These are phyloP conservation scores for Fusarium sp. DNA, from an alignment of 2,329 filamentous ascomycete species.

Conservation along the genomic window DNA sequence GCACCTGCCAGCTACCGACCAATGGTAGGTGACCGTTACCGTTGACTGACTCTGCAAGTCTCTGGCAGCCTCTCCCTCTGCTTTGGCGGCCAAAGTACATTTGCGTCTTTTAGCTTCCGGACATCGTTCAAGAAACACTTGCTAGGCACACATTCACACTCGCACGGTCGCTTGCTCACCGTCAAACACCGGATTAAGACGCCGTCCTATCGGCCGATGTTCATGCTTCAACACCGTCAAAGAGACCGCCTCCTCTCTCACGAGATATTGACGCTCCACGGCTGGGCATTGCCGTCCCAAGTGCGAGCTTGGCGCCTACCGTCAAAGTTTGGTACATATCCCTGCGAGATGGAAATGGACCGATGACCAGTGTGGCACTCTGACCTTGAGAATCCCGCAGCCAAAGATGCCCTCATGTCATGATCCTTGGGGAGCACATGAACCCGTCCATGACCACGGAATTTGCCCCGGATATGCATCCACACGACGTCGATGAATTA, in stretches of 20 bases:
- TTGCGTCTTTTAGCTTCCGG: conserved; percentile 21
- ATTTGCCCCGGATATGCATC: conserved; percentile 36
- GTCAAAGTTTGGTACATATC: conserved; percentile 23
- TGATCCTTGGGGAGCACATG: conserved; percentile 26
- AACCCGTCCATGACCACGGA: conserved; percentile 23
- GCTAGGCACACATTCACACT: conserved; percentile 23
- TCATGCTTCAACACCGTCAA: conserved; percentile 16
- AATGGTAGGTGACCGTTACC: conserved; percentile 19
- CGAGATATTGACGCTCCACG: conserved; percentile 7
- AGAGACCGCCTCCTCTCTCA: conserved; percentile 5
- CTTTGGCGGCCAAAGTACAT: conserved; percentile 5
- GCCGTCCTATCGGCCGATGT: conserved; percentile 32
- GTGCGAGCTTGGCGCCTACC: conserved; percentile 28
- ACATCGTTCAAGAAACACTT: conserved; percentile 19
- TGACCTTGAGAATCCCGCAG: conserved; percentile 15
- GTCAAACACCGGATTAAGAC: conserved; percentile 32
- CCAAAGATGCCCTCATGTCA: conserved; percentile 21
- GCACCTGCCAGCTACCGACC: conserved; percentile 19
- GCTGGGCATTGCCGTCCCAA: conserved; percentile 16
- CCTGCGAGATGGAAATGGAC: conserved; percentile 24
- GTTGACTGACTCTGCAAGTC: conserved; percentile 25
- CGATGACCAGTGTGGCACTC: conserved; percentile 28
- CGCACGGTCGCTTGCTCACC: conserved; percentile 23
- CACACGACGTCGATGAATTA: conserved; percentile 29
- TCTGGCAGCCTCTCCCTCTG: conserved; percentile 8